Evolutionary conservation across 1,284 basidiomycete genomes (phyloP), one percentile per base, ranked within the genome.

Genomic region (Stygiomarasmius scandens): DNA sequence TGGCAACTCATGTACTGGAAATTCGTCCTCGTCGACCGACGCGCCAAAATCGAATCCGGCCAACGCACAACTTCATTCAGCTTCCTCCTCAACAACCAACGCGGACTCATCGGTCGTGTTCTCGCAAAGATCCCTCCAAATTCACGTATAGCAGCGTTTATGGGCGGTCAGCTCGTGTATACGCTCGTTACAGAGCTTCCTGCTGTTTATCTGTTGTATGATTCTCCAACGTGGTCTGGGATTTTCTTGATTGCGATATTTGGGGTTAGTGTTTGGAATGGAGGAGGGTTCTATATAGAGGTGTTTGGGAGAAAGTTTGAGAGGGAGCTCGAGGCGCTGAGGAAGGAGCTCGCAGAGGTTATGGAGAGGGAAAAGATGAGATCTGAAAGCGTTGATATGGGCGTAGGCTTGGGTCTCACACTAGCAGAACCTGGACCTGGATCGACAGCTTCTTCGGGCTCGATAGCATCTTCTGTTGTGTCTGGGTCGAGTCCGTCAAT

Each of bases 221-320:
- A 90, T 66, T 92, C 84, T 66, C 71, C 87, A 1, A 77, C 79
- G 49, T 92, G 89, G 80, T 93, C 90, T 60, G 86, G 84, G 14
- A 71, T 82, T 1, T 96, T 94, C 75, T 75, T 97, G 22, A 76
- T 94, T 43, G 62, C 84, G 58, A 89, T 96, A 48, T 92, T 96
- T 66, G 77, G 82, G 29, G 91, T 93, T 45, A 89, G 87, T 60
- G 90, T 90, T 1, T 93, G 92, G 92, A 93, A 93, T 65, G 92
- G 85, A 52, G 92, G 82, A 60, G 90, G 85, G 9, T 93, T 86
- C 78, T 96, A 96, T 71, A 95, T 97, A 60, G 95, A 98, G 70
- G 94, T 96, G 29, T 96, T 96, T 69, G 94, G 94, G 36, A 85
- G 94, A 73, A 96, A 96, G 93, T 96, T 96, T 66, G 94, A 96